Conservation (phyloP, 2,329 filamentous ascomycete genomes). For the Mycosphaerelloides madeirae region DNA sequence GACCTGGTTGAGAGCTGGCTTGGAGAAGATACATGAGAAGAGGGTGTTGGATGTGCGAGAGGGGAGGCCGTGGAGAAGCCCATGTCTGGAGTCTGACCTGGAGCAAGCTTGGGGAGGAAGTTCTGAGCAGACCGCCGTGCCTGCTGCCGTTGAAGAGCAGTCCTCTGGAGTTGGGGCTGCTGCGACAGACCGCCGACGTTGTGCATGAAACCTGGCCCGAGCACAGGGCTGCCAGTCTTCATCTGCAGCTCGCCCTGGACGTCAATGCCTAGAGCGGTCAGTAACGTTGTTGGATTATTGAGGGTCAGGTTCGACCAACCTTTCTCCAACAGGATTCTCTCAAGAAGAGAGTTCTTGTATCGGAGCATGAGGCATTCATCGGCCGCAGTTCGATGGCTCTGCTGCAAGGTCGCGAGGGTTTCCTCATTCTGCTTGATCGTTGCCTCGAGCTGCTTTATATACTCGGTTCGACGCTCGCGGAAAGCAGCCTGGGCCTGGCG, state of each 20-base stretch:
- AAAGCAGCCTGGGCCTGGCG: slow-evolving; percentile 96
- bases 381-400: slow-evolving; percentile 87
- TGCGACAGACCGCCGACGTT: slow-evolving; percentile 16
- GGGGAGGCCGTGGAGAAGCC: slow-evolving; percentile 55
- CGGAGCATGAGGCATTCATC: slow-evolving; percentile 97
- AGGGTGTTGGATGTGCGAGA: slow-evolving; percentile 74
- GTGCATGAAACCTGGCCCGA: slow-evolving; percentile 61
- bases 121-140: slow-evolving; percentile 32
- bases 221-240: slow-evolving; percentile 82
- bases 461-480: slow-evolving; percentile 92
- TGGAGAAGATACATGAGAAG: slow-evolving; percentile 70
- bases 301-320: slow-evolving; percentile 48
- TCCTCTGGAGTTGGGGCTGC: slow-evolving; percentile 64
- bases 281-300: slow-evolving; percentile 2
- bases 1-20: slow-evolving; percentile 54
- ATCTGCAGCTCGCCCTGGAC: slow-evolving; percentile 91
- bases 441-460: slow-evolving; percentile 97
- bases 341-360: slow-evolving; percentile 95
- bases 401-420: slow-evolving; percentile 84
- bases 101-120: slow-evolving; percentile 34
- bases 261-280: slow-evolving; percentile 68
- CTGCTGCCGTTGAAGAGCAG: slow-evolving; percentile 70
- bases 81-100: slow-evolving; percentile 39
- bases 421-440: slow-evolving; percentile 97
- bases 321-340: slow-evolving; percentile 94